A percentile compares a stretch with the other conserved stretches of the same genome.
phyloP scores from a whole-genome alignment of 177 flowering plant species.

The Telopea speciosissima region DNA sequence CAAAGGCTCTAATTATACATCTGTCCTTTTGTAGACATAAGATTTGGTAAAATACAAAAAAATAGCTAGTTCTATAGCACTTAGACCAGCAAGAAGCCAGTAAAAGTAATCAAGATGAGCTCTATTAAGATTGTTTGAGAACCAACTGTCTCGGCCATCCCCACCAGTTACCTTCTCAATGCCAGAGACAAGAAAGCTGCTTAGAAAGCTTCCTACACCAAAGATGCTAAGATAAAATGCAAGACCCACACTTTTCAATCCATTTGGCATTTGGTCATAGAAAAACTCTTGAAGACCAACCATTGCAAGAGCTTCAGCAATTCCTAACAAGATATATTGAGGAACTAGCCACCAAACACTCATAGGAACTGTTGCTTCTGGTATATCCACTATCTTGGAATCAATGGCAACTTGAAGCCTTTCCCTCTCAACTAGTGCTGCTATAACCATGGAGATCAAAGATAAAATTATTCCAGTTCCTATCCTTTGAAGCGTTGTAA shows the following conservation, averaged over 20 bases:
- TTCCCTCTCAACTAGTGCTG: constrained; percentile 15
- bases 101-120: constrained; percentile 28
- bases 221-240: constrained; percentile 21
- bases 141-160: constrained; percentile 16
- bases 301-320: constrained; percentile 13
- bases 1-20: no score
- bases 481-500: constrained; percentile 14
- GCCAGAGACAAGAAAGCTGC: constrained; percentile 15
- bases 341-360: constrained; percentile 19
- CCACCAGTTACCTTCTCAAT: constrained; percentile 14
- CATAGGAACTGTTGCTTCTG: constrained; percentile 3
- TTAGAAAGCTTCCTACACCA: constrained; percentile 23
- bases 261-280: constrained; percentile 21
- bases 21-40: constrained; percentile 5
- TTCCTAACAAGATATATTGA: constrained; percentile 2
- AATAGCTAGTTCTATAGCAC: constrained; percentile 5
- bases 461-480: constrained; percentile 15
- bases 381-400: neutral
- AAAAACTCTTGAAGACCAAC: constrained; percentile 27
- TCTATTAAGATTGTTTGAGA: constrained; percentile 18
- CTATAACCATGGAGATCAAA: constrained; percentile 7
- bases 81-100: constrained; percentile 22
- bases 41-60: constrained; percentile 15
- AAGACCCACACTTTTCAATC: constrained; percentile 19
- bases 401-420: constrained; percentile 13